Conservation (phyloP, 2,329 filamentous ascomycete species). For the Ceratocystis colombiana region DNA sequence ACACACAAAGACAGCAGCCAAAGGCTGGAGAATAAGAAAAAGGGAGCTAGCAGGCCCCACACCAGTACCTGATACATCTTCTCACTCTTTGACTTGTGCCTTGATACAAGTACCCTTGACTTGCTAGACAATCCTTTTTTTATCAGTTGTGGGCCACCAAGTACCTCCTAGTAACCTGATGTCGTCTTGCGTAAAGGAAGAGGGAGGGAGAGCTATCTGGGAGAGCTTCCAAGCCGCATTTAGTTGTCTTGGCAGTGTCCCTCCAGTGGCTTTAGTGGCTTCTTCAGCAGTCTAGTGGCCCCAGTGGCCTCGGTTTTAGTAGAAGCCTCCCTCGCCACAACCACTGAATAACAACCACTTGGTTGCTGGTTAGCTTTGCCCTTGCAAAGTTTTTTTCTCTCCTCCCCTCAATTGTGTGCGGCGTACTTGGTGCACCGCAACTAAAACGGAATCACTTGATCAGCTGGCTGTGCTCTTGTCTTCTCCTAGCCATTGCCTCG, state of each 20-base stretch:
- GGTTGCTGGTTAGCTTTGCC: conserved; percentile 1
- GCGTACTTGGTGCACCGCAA: too few species aligned
- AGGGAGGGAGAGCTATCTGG: background rate
- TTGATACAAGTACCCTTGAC: background rate
- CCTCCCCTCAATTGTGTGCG: too few species aligned
- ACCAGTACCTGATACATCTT: background rate
- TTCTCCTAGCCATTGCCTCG: too few species aligned
- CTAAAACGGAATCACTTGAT: too few species aligned
- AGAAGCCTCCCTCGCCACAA: background rate
- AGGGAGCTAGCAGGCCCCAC: too few species aligned
- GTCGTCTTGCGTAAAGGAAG: background rate
- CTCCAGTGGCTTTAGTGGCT: background rate
- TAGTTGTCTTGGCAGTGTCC: background rate
- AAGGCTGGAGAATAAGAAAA: too few species aligned
- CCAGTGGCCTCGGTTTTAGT: background rate
- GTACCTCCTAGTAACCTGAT: conserved; percentile 18
- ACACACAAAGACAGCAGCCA: too few species aligned
- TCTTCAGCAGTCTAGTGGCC: background rate
- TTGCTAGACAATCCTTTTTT: background rate
- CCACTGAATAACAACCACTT: background rate
- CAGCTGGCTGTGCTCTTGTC: too few species aligned
- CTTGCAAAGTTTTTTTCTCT: background rate
- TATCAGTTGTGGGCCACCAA: background rate
- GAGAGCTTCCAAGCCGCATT: background rate
- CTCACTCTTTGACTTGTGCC: background rate